Evolutionary conservation across 768 basidiomycete species (phyloP), one percentile per base, ranked within the genome.

Genomic region (Candolleomyces aberdarensis): DNA sequence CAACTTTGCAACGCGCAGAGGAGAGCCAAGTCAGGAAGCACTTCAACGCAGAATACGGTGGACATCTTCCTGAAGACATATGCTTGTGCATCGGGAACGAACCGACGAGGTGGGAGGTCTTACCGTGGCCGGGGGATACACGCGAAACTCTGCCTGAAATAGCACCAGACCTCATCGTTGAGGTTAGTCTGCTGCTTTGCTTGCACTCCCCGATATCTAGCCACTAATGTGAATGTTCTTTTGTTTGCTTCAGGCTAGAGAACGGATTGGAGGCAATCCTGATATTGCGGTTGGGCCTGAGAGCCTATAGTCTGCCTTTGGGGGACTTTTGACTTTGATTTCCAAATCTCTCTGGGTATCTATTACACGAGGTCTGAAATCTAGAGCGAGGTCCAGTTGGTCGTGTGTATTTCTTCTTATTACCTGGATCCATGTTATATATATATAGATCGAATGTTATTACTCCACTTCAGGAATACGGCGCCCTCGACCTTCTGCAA

Each of bases 61-160:
- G 79, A 13, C 83, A 88, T 69, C 80, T 94, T 2, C 92, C 92
- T 0, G 82, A 87, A 63, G 92, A 94, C 64, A 80, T 94, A 43
- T 94, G 92, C 69, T 74, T 92, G 15, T 90, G 83, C 62, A 85
- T 93, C 56, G 84, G 83, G 64, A 89, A 92, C 69, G 72, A 82
- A 10, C 92, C 92, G 10, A 91, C 89, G 41, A 80, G 78, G 56
- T 92, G 88, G 86, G 83, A 88, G 62, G 79, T 92, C 13, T 69
- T 82, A 0, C 86, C 91, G 0, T 78, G 75, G 70, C 74, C 80
- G 26, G 84, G 83, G 5, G 85, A 87, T 43, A 62, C 69, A 6
- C 68, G 74, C 17, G 91, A 92, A 70, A 74, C 74, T 9, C 72
- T 92, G 32, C 91, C 91, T 1, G 78, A 80, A 14, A 82, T 91